Evolutionary conservation across 2,329 filamentous ascomycete species (phyloP), one percentile per base, ranked within the genome.

Genomic region (Phaeophleospora eucalypticola): DNA sequence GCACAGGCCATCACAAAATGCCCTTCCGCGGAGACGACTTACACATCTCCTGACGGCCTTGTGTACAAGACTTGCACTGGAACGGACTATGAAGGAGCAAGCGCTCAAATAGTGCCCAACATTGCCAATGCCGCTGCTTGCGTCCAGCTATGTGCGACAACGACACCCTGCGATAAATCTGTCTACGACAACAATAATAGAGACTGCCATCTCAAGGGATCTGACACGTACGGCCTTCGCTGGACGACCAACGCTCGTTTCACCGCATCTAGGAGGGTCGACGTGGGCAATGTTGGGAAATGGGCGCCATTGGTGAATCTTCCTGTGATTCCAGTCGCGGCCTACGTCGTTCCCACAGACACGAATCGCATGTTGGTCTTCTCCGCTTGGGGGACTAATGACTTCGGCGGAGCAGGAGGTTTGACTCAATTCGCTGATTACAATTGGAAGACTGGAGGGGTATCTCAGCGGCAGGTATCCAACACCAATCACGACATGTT

Each of bases 401-500:
- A 36, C 8, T 49, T 49, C 15, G 32, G 41, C 19, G 42, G 46
- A 3, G 32, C 32, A 24, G 29, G 15, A 14, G 48, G 48, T 21
- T n/a, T 29, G 9, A 50, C 48, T 14, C 43, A 46, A 35, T 45
- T 44, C 27, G 35, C 51, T 6, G 44, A 48, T 16, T 53, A 46
- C 41, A 44, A 53, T 24, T 48, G 36, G 36, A 37, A 44, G 44
- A 48, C 46, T 2, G 43, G 46, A 18, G 41, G 21, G 10, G 48
- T 56, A 3, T 48, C 41, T 21, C 33, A 50, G 24, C 41, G 50
- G 10, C 35, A 33, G 15, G 45, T 72, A 2, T 54, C 54, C 7
- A 62, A 75, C 48, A 78, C 73, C 0, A 54, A 68, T 3, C 74
- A 78, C 53, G 75, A 79, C 55, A 79, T 79, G 76, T 79, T 79